Evolutionary conservation across 179 eudicot species (phyloP).

Genomic region (Pouteria campechiana): DNA sequence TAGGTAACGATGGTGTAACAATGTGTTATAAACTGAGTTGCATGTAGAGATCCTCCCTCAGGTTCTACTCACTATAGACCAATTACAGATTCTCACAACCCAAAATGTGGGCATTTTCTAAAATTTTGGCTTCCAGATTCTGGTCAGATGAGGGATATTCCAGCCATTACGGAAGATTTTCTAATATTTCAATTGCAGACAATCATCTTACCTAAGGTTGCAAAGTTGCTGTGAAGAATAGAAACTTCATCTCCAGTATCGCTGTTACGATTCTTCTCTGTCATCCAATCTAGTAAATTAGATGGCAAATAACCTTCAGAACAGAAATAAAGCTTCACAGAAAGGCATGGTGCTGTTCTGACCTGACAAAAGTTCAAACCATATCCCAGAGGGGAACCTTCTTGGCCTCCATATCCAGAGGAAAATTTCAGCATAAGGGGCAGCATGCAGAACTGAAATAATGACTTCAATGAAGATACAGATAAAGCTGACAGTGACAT

Average conservation of each 20-base stretch:
- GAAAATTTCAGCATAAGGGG: constrained; percentile 65
- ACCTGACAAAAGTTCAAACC: constrained; percentile 42
- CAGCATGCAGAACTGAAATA: constrained; percentile 64
- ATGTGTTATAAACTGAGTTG: too few species aligned
- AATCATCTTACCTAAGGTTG: constrained; percentile 46
- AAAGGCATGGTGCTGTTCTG: constrained; percentile 17
- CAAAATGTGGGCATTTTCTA: background rate
- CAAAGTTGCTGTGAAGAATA: constrained; percentile 59
- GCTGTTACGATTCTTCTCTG: constrained; percentile 10
- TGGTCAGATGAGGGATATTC: background rate
- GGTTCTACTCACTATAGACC: too few species aligned
- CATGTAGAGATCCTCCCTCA: too few species aligned
- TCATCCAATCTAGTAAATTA: constrained; percentile 16
- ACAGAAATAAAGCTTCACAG: constrained; percentile 10
- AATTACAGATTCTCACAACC: too few species aligned
- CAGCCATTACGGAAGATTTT: background rate
- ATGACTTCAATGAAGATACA: constrained; percentile 43
- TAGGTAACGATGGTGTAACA: too few species aligned
- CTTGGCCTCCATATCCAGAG: constrained; percentile 57
- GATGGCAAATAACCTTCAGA: constrained; percentile 6
- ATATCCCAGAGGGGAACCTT: constrained; percentile 56
- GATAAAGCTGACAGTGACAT: constrained; percentile 27
- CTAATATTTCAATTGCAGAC: background rate
- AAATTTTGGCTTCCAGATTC: background rate
- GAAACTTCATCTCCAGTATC: constrained; percentile 42